phyloP scores from a whole-genome alignment of 2,329 filamentous ascomycete species.

The Xylaria sp. region DNA sequence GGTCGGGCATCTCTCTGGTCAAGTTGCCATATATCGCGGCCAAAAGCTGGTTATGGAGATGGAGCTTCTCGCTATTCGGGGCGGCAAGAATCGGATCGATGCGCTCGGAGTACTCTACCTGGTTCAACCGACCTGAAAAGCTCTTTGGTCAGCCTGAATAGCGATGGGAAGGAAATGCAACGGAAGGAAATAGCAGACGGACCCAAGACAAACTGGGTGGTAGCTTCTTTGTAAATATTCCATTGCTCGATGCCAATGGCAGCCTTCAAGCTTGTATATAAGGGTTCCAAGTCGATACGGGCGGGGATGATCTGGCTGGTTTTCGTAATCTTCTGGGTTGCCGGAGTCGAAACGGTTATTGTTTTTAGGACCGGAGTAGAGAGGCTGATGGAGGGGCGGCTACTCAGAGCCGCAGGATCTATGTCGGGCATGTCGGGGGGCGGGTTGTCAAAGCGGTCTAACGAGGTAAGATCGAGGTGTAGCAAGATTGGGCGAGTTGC shows the following conservation, averaged over 20 bases:
- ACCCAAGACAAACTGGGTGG: constrained; percentile 73
- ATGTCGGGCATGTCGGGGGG: constrained; percentile 70
- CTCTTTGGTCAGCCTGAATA: constrained; percentile 46
- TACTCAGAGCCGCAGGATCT: constrained; percentile 72
- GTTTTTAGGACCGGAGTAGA: constrained; percentile 71
- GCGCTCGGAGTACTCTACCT: constrained; percentile 67
- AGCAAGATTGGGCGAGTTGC: constrained; percentile 37
- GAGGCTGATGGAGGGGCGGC: constrained; percentile 68
- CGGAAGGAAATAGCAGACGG: constrained; percentile 51
- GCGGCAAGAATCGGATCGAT: constrained; percentile 71
- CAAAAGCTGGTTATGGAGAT: constrained; percentile 75
- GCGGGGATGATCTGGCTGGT: constrained; percentile 71
- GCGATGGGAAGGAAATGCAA: not conserved
- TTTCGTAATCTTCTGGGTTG: constrained; percentile 65
- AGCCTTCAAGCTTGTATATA: constrained; percentile 71
- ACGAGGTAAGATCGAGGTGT: constrained; percentile 39
- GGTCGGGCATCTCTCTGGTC: constrained; percentile 74
- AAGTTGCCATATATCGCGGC: constrained; percentile 76
- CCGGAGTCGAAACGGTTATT: constrained; percentile 63
- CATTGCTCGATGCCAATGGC: constrained; percentile 71
- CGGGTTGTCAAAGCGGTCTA: constrained; percentile 37
- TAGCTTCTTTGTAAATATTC: constrained; percentile 71
- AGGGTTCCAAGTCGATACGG: constrained; percentile 74
- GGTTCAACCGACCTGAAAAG: constrained; percentile 68
- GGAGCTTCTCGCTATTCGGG: constrained; percentile 67